Evolutionary conservation across 768 basidiomycete species (phyloP).

Genomic region (Rhizopogon vesiculosus): DNA sequence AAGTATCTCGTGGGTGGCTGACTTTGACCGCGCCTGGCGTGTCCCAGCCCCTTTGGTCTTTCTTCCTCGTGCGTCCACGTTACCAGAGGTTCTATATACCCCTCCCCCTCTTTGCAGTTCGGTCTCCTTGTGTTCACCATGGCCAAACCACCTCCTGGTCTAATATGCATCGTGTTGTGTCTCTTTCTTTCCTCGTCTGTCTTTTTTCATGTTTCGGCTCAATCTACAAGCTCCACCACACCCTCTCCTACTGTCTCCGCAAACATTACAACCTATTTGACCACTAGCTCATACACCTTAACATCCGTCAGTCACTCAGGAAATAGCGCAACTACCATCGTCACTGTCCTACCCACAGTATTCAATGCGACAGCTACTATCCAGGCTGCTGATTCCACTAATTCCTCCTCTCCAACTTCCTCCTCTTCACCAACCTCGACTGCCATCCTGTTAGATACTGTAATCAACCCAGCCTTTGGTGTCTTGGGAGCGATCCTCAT

Average conservation of each 20-base stretch:
- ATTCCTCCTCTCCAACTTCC: slow-evolving; percentile 44
- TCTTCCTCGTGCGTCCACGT: neutral
- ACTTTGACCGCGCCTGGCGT: slow-evolving; percentile 6
- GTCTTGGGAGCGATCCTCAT: slow-evolving; percentile 87
- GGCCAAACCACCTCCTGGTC: slow-evolving; percentile 4
- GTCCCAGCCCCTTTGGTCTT: neutral
- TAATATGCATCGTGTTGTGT: slow-evolving; percentile 6
- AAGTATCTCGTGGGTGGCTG: slow-evolving; percentile 25
- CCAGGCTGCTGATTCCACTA: slow-evolving; percentile 42
- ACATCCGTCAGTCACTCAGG: slow-evolving; percentile 45
- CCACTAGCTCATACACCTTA: slow-evolving; percentile 47
- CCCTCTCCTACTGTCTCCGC: slow-evolving; percentile 16
- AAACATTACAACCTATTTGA: slow-evolving; percentile 48
- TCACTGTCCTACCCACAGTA: slow-evolving; percentile 54
- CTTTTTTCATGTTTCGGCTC: slow-evolving; percentile 32
- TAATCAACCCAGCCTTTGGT: slow-evolving; percentile 83
- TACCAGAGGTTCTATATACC: neutral
- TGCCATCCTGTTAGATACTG: slow-evolving; percentile 48
- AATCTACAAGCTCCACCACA: slow-evolving; percentile 25
- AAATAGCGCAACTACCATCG: slow-evolving; percentile 42
- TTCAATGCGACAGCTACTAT: slow-evolving; percentile 60
- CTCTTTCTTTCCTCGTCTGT: slow-evolving; percentile 25
- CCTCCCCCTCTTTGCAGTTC: neutral
- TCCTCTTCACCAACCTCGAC: slow-evolving; percentile 30
- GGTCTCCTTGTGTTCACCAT: slow-evolving; percentile 9